Base-by-base conservation (phyloP, 1,139 yeast species). In the Debaryomyces sp. region DNA sequence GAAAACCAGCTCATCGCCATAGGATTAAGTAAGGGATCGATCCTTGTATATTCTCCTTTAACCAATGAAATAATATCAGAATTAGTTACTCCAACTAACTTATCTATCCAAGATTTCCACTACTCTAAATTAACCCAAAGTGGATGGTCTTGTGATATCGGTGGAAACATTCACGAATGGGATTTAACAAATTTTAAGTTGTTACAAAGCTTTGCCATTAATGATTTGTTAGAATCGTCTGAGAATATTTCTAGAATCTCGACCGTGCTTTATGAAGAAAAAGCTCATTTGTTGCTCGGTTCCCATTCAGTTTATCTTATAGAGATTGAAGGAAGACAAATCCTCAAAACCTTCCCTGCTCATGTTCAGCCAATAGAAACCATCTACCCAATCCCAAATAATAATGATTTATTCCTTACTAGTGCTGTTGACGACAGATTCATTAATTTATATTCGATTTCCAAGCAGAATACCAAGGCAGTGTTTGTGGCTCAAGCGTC, bases 391-490 rank as follows among this genome's bases (percentile, higher is more conserved):
- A 62, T 79, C 13, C 56, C 64, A 2, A 44, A 43, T 5, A 65
- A 72, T 44, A 61, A 69, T 6, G 82, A 77, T 44, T 66, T 71
- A 38, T 79, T 88, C 55, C 62, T 88, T 47, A 83, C 94, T 1
- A 82, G 87, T 50, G 95, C 97, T 1, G 71, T 71, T 33, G 84
- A 83, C 52, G 97, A 91, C 64, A 78, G 97, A 57, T 89, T 89
- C 62, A 75, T 90, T 57, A 90, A 89, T 63, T 71, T 88, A 48
- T 84, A 86, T 60, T 83, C 86, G 15, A 54, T 83, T 8, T 57
- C 70, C 9, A 71, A 70, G 47, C 69, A 69, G 40, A 61, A 78
- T 9, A 70, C 81, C 9, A 67, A 64, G 35, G 65, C 75, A 7
- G 87, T 89, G 8, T 78, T 87, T 50, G 94, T 87, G 6, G 76